Evolutionary conservation across 2,329 filamentous ascomycete species (phyloP).

Genomic region (Aspergillus sp.): DNA sequence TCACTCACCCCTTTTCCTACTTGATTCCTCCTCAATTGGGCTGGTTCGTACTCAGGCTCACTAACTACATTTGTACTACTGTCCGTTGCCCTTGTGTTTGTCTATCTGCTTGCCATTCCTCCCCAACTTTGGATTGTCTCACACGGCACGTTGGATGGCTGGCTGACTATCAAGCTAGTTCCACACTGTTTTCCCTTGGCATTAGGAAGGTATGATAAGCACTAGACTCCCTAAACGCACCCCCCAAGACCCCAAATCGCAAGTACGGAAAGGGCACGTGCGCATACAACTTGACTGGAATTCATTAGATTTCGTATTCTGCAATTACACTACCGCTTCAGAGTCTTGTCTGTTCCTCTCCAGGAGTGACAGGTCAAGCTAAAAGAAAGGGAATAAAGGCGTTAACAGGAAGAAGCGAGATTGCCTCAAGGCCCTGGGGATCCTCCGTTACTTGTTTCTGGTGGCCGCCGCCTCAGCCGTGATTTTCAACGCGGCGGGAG

Average conservation of each 20-base stretch:
- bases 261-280: not conserved
- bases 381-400: not conserved
- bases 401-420: not conserved
- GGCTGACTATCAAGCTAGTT: not conserved
- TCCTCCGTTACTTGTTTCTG: slow-evolving; percentile 54
- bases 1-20: no score
- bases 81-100: no score
- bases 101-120: not conserved
- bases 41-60: no score
- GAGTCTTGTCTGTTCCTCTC: not conserved
- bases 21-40: no score
- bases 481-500: slow-evolving; percentile 67
- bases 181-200: not conserved
- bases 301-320: not conserved
- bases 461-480: slow-evolving; percentile 71
- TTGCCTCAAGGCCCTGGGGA: not conserved
- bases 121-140: not conserved
- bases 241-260: not conserved
- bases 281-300: not conserved
- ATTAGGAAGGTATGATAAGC: not conserved
- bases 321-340: not conserved
- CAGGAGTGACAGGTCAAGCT: not conserved
- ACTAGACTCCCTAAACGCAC: not conserved
- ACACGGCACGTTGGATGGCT: not conserved
- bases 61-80: no score